Evolutionary conservation across 345 rosid species (phyloP), one percentile per base, ranked within the genome.

Genomic region (Physaria fendleri): DNA sequence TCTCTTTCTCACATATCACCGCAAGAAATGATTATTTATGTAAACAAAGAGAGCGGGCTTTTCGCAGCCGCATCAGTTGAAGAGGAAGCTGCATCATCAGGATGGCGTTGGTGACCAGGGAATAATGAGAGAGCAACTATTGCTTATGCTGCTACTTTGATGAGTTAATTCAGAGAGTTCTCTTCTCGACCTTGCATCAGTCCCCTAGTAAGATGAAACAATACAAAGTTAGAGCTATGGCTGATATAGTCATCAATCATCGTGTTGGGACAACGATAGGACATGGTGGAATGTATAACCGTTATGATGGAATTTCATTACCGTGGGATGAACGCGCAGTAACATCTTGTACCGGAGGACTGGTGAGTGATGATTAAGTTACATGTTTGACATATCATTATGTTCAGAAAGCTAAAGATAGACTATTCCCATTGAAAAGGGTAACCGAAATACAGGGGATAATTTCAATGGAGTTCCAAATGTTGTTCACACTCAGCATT

Each of bases 201-300:
- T n/a, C n/a, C n/a, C n/a, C n/a, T n/a, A n/a, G 79, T 15, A 84
- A 82, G 72, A 80, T 91, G 96, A 84, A 77, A 66, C 84, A 82
- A 65, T 59, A 66, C 73, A 79, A 82, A 62, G 88, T 88, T 50
- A 78, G 98, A 79, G 81, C 95, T 25, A 91, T 91, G 95, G 95
- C 98, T 39, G 98, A 88, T 74, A 84, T 84, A 25, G 96, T 91
- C 64, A 84, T 91, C 75, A 91, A 88, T 69, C 98, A 91, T 72
- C 96, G 98, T 32, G 56, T 91, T 58, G 98, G 96, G 33, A 91
- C 98, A 4, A 74, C 84, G 4, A 71, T 43, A 75, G 98, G 98
- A 21, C 88, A 84, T 50, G 87, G 95, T 18, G 95, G 95, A 54
- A 84, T 59, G 79, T 84, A 88, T 45, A 88, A 91, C 58, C 96